A percentile compares a stretch with the other conserved stretches of the same genome.
phyloP scores from a whole-genome alignment of 2,329 filamentous ascomycete genomes.

The Fonsecaea pedrosoi region DNA sequence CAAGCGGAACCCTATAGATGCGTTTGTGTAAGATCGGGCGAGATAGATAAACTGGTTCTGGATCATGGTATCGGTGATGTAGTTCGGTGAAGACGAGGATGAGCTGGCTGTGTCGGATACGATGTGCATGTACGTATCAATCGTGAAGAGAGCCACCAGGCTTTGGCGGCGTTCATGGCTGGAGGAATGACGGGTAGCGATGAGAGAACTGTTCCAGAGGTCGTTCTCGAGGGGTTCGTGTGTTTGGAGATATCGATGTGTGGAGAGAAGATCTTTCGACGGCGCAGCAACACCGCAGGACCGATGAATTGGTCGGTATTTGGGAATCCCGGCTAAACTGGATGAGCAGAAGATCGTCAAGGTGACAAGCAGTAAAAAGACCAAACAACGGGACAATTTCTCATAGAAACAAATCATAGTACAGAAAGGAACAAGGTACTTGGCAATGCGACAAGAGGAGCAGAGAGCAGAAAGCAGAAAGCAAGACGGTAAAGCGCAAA shows the following conservation, averaged over 20 bases:
- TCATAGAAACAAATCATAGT: not conserved
- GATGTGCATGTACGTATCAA: slow-evolving; percentile 53
- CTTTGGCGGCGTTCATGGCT: slow-evolving; percentile 23
- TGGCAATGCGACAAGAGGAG: not conserved
- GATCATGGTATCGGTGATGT: slow-evolving; percentile 34
- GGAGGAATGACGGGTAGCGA: slow-evolving; percentile 18
- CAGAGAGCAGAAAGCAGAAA: not conserved
- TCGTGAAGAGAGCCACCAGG: slow-evolving; percentile 20
- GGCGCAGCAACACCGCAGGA: slow-evolving; percentile 29
- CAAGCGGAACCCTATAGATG: slow-evolving; percentile 59
- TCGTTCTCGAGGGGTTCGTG: slow-evolving; percentile 34
- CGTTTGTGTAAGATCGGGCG: slow-evolving; percentile 55
- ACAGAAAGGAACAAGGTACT: not conserved
- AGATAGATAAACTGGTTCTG: slow-evolving; percentile 42
- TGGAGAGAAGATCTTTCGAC: slow-evolving; percentile 27
- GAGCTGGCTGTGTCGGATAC: slow-evolving; percentile 44
- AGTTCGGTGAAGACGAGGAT: slow-evolving; percentile 19
- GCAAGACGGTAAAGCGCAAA: not conserved
- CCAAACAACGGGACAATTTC: not conserved
- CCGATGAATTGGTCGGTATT: slow-evolving; percentile 29
- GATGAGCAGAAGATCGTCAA: slow-evolving; percentile 10
- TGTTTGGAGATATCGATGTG: slow-evolving; percentile 32
- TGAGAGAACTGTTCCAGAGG: slow-evolving; percentile 29
- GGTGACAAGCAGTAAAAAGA: slow-evolving; percentile 3
- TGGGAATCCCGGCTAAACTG: slow-evolving; percentile 21